Evolutionary conservation across 2,329 filamentous ascomycete species (phyloP).

Genomic region (Trichoderma arundinaceum): DNA sequence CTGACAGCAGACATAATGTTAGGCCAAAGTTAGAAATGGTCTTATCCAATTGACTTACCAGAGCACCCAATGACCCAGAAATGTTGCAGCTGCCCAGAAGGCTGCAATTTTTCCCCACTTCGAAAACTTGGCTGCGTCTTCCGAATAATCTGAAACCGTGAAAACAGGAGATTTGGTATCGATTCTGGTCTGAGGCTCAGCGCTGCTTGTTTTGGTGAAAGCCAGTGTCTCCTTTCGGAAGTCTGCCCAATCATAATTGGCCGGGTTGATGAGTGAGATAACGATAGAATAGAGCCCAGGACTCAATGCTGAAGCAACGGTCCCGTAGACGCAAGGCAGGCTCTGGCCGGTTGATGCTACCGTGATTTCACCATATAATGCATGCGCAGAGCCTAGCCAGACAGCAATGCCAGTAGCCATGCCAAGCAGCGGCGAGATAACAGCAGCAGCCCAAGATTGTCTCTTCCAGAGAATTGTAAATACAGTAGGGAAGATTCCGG

Average conservation of each 20-base stretch:
- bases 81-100: conserved; percentile 55
- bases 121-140: conserved; percentile 48
- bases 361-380: conserved; percentile 53
- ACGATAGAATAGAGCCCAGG: conserved; percentile 52
- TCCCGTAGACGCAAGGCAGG: conserved; percentile 59
- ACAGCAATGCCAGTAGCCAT: conserved; percentile 57
- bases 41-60: conserved; percentile 45
- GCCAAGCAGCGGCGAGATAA: conserved; percentile 56
- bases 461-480: conserved; percentile 60
- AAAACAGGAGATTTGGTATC: conserved; percentile 38
- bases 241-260: conserved; percentile 49
- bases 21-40: not conserved
- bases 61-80: conserved; percentile 59
- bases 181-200: not conserved
- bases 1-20: conserved; percentile 29
- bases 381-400: conserved; percentile 57
- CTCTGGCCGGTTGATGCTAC: conserved; percentile 55
- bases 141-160: conserved; percentile 37
- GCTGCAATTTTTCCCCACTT: conserved; percentile 54
- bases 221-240: conserved; percentile 50
- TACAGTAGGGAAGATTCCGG: conserved; percentile 59
- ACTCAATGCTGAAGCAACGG: conserved; percentile 53
- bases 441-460: conserved; percentile 56
- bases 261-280: conserved; percentile 53
- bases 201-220: conserved; percentile 39